These are phyloP conservation scores for Trametes versicolor DNA, from an alignment of 1,284 basidiomycete genomes.

Conservation along the genomic window DNA sequence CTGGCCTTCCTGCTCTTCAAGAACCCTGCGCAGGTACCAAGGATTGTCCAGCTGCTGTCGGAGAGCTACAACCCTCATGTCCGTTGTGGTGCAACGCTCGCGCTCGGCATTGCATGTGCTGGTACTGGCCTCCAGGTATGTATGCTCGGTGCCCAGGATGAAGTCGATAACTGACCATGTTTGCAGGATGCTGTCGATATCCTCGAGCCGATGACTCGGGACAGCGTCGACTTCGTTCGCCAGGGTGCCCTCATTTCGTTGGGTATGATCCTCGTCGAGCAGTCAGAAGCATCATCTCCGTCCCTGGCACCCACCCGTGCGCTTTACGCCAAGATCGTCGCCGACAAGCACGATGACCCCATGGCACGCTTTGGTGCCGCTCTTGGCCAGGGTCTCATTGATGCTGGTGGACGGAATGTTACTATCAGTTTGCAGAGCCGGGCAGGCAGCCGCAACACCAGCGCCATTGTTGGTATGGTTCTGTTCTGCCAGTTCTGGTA, in stretches of 20 bases:
- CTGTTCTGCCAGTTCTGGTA: constrained; percentile 99
- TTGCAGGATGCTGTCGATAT: constrained; percentile 90
- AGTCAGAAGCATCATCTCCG: constrained; percentile 89
- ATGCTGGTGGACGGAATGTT: constrained; percentile 95
- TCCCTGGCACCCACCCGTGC: constrained; percentile 84
- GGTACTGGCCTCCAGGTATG: constrained; percentile 91
- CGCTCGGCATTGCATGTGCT: constrained; percentile 94
- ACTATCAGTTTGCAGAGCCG: constrained; percentile 93
- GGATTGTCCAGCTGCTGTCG: constrained; percentile 93
- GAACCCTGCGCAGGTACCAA: constrained; percentile 92
- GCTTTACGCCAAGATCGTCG: constrained; percentile 88
- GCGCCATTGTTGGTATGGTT: constrained; percentile 94
- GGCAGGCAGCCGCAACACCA: constrained; percentile 91
- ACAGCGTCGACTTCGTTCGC: constrained; percentile 96
- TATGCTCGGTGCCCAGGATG: not conserved
- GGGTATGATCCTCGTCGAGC: constrained; percentile 95
- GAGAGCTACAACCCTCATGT: constrained; percentile 99
- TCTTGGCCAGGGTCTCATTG: constrained; percentile 94
- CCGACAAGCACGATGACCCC: constrained; percentile 96
- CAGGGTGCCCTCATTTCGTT: constrained; percentile 97
- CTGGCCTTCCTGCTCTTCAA: constrained; percentile 96
- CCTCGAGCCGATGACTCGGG: constrained; percentile 95
- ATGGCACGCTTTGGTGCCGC: constrained; percentile 97
- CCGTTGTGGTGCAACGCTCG: constrained; percentile 93
- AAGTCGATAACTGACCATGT: not conserved